phyloP scores from a whole-genome alignment of 441 rosid genomes.

The Euphorbia celastroides region DNA sequence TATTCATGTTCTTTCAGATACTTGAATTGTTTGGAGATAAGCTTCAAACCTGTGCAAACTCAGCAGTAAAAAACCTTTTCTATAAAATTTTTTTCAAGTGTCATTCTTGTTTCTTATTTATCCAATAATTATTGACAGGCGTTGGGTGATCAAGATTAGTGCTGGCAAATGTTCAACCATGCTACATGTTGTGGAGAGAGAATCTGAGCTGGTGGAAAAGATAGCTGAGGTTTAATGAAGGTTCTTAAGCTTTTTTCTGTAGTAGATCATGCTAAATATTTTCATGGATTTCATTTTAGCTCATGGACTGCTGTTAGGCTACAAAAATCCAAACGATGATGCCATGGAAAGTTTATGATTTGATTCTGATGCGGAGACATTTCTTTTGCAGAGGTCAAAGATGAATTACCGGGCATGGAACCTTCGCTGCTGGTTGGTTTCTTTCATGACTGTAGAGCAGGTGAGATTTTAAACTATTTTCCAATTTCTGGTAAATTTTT shows the following conservation, averaged over 20 bases:
- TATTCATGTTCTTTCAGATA: not conserved
- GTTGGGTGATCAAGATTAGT: conserved; percentile 81
- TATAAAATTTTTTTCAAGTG: not conserved
- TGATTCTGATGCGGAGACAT: not conserved
- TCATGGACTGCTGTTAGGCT: not conserved
- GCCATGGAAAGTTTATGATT: not conserved
- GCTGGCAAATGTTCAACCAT: conserved; percentile 38
- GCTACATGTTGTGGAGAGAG: conserved; percentile 57
- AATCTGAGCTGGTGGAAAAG: conserved; percentile 80
- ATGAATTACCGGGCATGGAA: conserved; percentile 99
- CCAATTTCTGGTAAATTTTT: not conserved
- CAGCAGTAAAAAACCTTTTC: not conserved
- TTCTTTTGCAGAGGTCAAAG: conserved; percentile 63
- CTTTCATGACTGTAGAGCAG: conserved; percentile 70
- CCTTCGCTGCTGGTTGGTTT: conserved; percentile 94
- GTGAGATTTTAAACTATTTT: conserved; percentile 27
- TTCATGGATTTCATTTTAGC: conserved; percentile 14
- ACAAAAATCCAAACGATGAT: conserved; percentile 1
- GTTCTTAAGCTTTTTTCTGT: conserved; percentile 36
- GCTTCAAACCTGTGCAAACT: not conserved
- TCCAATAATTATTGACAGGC: conserved; percentile 40
- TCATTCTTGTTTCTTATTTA: conserved; percentile 7
- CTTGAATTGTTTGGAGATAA: not conserved
- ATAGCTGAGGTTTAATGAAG: conserved; percentile 83
- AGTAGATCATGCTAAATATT: not conserved